Percentiles rank a stretch among this genome's conserved stretches.
Evolutionary conservation across 495 filamentous ascomycete genomes (phyloP).

Genomic region (Massariosphaeria phaeospora): DNA sequence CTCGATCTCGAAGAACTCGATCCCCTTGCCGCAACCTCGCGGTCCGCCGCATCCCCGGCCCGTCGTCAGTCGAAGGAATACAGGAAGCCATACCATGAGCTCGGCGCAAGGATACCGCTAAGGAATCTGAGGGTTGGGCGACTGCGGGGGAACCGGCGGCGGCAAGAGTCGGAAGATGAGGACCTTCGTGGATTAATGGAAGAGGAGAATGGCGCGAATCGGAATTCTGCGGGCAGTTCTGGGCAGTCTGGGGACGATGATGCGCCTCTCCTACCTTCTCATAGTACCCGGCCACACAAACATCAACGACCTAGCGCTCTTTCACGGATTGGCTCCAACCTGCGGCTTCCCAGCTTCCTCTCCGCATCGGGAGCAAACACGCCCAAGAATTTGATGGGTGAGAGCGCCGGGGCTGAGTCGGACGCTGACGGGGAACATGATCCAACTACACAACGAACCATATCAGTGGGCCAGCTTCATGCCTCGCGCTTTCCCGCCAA

Average conservation of each 20-base stretch:
- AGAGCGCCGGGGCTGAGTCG: slow-evolving; percentile 26
- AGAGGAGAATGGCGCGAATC: slow-evolving; percentile 33
- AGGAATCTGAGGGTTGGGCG: slow-evolving; percentile 39
- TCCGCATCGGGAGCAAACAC: slow-evolving; percentile 17
- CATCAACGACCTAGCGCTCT: slow-evolving; percentile 24
- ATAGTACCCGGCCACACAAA: slow-evolving; percentile 1
- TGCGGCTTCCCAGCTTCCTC: slow-evolving; percentile 34
- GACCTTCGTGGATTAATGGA: slow-evolving; percentile 35
- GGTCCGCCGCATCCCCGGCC: slow-evolving; percentile 13
- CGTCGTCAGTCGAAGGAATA: slow-evolving; percentile 22
- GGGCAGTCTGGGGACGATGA: slow-evolving; percentile 36
- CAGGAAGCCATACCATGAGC: slow-evolving; percentile 27
- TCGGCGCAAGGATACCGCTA: slow-evolving; percentile 39
- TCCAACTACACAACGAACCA: slow-evolving; percentile 35
- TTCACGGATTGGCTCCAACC: slow-evolving; percentile 17
- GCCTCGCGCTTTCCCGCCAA: slow-evolving; percentile 68
- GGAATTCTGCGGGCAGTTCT: slow-evolving; percentile 32
- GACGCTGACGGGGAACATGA: slow-evolving; percentile 36
- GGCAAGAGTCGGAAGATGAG: slow-evolving; percentile 32
- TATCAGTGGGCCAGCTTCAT: slow-evolving; percentile 42
- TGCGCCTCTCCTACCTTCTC: slow-evolving; percentile 33
- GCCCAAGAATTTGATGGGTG: slow-evolving; percentile 10
- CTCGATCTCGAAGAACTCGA: slow-evolving; percentile 44
- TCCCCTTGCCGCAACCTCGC: slow-evolving; percentile 30
- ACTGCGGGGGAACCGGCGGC: slow-evolving; percentile 25